Conservation (phyloP, 2,329 filamentous ascomycete species). For the Trichoderma asperellum region DNA sequence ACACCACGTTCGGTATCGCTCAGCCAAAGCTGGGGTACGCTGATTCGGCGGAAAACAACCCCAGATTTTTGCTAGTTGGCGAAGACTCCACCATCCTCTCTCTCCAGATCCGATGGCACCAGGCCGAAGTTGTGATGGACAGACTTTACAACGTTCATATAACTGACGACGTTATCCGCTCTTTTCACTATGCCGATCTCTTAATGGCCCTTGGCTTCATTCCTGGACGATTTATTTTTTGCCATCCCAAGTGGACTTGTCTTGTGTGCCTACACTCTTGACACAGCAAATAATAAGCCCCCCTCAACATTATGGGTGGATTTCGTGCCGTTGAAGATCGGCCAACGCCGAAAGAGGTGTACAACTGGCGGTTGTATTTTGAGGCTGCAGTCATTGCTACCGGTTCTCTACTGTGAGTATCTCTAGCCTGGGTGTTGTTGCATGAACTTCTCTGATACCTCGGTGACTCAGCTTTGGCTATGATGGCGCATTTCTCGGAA, state of each 20-base stretch:
- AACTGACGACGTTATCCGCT: conserved; percentile 4
- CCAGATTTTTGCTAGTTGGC: conserved; percentile 20
- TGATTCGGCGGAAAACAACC: not conserved
- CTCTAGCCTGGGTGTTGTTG: rapidly evolving
- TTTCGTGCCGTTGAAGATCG: conserved; percentile 57
- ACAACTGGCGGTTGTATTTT: conserved; percentile 56
- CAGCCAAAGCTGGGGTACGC: conserved; percentile 20
- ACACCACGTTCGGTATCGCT: not conserved
- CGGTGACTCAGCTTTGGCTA: conserved; percentile 51
- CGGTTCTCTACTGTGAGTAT: conserved; percentile 46
- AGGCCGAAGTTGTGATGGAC: not conserved
- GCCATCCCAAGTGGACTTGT: not conserved
- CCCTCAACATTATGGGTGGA: conserved; percentile 40
- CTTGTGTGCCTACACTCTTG: not conserved
- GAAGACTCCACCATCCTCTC: conserved; percentile 20
- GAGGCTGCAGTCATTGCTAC: conserved; percentile 54
- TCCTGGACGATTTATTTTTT: not conserved
- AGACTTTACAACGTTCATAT: conserved; percentile 9
- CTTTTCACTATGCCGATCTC: not conserved
- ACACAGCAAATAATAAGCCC: not conserved
- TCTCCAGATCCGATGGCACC: conserved; percentile 20
- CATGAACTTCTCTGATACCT: not conserved
- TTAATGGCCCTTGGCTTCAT: not conserved
- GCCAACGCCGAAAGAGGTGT: conserved; percentile 59
- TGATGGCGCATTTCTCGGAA: conserved; percentile 58